Evolutionary conservation across 176 grass and related monocot genomes (phyloP).

Genomic region (Saccharum spontaneum): DNA sequence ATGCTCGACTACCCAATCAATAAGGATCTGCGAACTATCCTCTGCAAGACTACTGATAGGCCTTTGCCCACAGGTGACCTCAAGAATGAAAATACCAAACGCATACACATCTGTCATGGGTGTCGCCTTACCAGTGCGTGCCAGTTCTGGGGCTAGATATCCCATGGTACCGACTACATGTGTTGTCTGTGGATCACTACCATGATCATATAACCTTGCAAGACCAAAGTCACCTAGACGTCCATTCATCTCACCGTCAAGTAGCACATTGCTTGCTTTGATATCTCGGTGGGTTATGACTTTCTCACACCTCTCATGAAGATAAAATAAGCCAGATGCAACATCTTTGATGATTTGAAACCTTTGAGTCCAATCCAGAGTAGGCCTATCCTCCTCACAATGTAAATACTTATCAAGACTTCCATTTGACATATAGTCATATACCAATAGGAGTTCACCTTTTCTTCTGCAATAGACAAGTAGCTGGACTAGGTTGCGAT

Average conservation of each 20-base stretch:
- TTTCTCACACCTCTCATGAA: conserved; percentile 27
- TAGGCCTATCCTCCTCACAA: neutral
- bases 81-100: conserved; percentile 3
- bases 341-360: conserved; percentile 12
- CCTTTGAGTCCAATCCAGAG: neutral
- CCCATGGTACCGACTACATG: conserved; percentile 30
- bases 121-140: conserved; percentile 24
- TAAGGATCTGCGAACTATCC: neutral
- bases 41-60: neutral
- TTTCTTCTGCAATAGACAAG: conserved; percentile 10
- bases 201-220: conserved; percentile 31
- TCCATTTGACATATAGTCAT: neutral
- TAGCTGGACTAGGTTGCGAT: conserved; percentile 5
- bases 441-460: conserved; percentile 22
- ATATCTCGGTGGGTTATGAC: conserved; percentile 3
- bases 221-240: conserved; percentile 30
- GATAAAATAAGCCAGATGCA: conserved; percentile 23
- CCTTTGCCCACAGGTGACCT: conserved; percentile 20
- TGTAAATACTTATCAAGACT: conserved; percentile 31
- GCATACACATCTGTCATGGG: conserved; percentile 29
- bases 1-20: conserved; percentile 10
- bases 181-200: conserved; percentile 2
- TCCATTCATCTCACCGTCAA: conserved; percentile 50
- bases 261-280: conserved; percentile 65
- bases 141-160: conserved; percentile 26